Percentiles rank a stretch among this genome's conserved stretches.
Evolutionary conservation across 176 grass and related monocot genomes (phyloP).

Genomic region (Phoenix roebelenii): DNA sequence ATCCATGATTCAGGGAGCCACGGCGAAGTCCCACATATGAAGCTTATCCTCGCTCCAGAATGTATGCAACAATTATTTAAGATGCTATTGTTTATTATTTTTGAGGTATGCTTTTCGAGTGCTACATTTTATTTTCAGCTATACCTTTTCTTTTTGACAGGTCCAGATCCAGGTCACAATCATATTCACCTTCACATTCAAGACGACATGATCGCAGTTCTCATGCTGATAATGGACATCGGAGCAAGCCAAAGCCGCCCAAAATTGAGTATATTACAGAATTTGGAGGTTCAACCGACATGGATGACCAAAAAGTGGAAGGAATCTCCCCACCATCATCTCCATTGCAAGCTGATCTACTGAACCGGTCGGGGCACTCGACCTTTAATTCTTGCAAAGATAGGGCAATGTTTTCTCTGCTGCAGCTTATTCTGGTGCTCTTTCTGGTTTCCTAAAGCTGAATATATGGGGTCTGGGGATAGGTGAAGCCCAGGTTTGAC

Average conservation of each 20-base stretch:
- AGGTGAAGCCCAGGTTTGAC: conserved; percentile 20
- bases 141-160: conserved; percentile 20
- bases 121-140: too few species aligned
- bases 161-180: conserved; percentile 65
- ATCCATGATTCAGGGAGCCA: conserved; percentile 51
- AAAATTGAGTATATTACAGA: conserved; percentile 98
- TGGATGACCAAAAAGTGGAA: conserved; percentile 47
- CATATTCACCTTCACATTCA: conserved; percentile 68
- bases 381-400: conserved; percentile 80
- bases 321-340: conserved; percentile 88
- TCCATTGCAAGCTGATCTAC: conserved; percentile 70
- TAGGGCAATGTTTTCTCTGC: conserved; percentile 41
- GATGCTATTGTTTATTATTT: too few species aligned
- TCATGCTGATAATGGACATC: conserved; percentile 58
- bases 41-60: conserved; percentile 78
- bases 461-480: conserved; percentile 31
- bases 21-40: conserved; percentile 93
- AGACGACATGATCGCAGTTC: conserved; percentile 45
- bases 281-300: conserved; percentile 70
- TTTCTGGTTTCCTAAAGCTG: conserved; percentile 27
- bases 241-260: conserved; percentile 59
- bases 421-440: conserved; percentile 37
- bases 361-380: conserved; percentile 86
- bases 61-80: conserved; percentile 19
- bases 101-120: too few species aligned